Evolutionary conservation across 2,329 filamentous ascomycete genomes (phyloP).

Genomic region (Stemphylium beticola): DNA sequence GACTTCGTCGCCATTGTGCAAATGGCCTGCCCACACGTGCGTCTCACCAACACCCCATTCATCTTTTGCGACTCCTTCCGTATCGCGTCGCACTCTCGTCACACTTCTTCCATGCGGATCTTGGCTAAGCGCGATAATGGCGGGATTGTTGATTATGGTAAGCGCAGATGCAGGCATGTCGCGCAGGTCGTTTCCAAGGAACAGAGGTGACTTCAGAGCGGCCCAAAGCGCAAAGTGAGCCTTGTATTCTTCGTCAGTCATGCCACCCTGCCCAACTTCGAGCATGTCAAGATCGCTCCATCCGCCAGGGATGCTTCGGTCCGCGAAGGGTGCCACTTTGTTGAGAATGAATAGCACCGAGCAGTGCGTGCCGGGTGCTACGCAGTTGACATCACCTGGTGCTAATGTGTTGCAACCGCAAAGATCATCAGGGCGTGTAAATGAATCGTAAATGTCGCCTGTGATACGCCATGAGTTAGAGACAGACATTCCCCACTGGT

Average conservation of each 20-base stretch:
- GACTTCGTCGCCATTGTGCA: conserved; percentile 29
- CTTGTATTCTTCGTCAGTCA: conserved; percentile 44
- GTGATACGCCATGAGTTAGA: conserved; percentile 46
- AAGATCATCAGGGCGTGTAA: conserved; percentile 35
- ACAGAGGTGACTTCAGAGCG: conserved; percentile 50
- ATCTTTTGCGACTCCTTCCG: conserved; percentile 25
- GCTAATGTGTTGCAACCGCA: conserved; percentile 35
- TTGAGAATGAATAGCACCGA: conserved; percentile 39
- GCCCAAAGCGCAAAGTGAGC: conserved; percentile 52
- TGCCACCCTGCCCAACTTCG: conserved; percentile 38
- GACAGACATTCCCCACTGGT: conserved; percentile 43
- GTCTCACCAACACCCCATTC: conserved; percentile 34
- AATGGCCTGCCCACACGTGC: conserved; percentile 31
- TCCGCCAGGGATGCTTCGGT: conserved; percentile 36
- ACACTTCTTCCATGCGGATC: conserved; percentile 32
- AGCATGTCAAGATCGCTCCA: conserved; percentile 44
- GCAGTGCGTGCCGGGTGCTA: conserved; percentile 36
- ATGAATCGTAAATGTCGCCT: conserved; percentile 40
- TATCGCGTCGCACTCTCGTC: conserved; percentile 29
- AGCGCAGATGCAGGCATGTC: conserved; percentile 50
- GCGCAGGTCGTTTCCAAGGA: conserved; percentile 53
- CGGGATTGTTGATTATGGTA: conserved; percentile 48
- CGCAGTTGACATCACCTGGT: conserved; percentile 32
- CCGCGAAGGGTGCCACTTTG: conserved; percentile 36
- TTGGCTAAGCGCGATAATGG: conserved; percentile 35